These are phyloP conservation scores for Malassezia caprae DNA, from an alignment of 1,284 basidiomycete species.

Conservation along the genomic window DNA sequence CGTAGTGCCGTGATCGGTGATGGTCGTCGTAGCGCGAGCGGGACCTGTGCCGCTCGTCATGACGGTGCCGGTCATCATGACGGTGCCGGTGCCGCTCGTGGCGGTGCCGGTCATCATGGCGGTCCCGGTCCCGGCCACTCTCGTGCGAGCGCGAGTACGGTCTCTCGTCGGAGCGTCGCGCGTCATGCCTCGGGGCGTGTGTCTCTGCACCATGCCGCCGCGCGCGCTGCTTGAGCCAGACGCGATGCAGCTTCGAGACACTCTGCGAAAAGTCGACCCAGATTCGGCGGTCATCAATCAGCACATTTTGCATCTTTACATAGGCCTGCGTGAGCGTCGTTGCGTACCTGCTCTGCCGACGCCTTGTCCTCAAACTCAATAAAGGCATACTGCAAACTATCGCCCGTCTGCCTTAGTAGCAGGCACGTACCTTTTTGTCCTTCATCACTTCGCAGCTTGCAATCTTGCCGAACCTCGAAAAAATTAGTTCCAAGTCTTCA, in stretches of 20 bases:
- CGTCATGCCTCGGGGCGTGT: background rate
- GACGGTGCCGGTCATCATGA: too few relatives aligned
- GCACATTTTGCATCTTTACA: slow-evolving; percentile 98
- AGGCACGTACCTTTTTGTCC: slow-evolving; percentile 61
- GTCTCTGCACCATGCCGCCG: background rate
- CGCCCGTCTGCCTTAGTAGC: slow-evolving; percentile 57
- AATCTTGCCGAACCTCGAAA: slow-evolving; percentile 85
- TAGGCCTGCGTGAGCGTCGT: slow-evolving; percentile 58
- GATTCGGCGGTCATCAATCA: slow-evolving; percentile 95
- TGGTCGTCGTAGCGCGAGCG: background rate
- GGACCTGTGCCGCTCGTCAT: background rate
- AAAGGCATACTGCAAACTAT: slow-evolving; percentile 94
- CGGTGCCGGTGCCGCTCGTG: too few relatives aligned
- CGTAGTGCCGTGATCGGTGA: background rate
- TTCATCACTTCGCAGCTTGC: slow-evolving; percentile 94
- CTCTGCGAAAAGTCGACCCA: slow-evolving; percentile 87
- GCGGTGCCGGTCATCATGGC: too few relatives aligned
- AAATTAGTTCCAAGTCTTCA: slow-evolving; percentile 94
- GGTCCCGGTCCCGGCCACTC: too few relatives aligned
- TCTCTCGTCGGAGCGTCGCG: background rate
- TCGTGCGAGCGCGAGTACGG: too few relatives aligned
- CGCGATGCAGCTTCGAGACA: slow-evolving; percentile 58
- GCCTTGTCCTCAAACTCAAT: slow-evolving; percentile 92
- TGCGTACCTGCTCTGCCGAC: slow-evolving; percentile 73
- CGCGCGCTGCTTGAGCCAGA: slow-evolving; percentile 48